Evolutionary conservation across 106 monocot species (phyloP).

Genomic region (Ottelia alismoides): DNA sequence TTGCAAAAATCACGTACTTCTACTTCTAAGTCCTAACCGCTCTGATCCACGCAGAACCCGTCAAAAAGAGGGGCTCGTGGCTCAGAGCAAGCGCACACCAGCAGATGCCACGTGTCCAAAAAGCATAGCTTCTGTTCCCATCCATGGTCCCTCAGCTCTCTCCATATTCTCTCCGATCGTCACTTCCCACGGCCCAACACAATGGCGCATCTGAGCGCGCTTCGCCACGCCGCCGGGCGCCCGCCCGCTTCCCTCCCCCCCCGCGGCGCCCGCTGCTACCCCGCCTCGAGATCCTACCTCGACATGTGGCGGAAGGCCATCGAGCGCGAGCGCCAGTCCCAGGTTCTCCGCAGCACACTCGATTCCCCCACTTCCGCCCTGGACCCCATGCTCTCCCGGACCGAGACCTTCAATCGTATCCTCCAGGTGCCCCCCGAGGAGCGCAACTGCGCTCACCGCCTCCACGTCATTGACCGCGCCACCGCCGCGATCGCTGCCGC

Average conservation of each 20-base stretch:
- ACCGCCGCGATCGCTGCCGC: slow-evolving; percentile 1
- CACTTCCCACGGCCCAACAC: too few species aligned
- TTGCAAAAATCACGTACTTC: too few species aligned
- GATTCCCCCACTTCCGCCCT: not conserved
- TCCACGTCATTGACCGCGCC: not conserved
- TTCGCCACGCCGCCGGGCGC: not conserved
- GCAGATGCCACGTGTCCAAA: too few species aligned
- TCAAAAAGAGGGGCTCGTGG: too few species aligned
- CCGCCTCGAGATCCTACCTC: not conserved
- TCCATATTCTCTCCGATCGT: too few species aligned
- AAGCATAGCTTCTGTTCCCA: too few species aligned
- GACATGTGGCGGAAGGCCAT: slow-evolving; percentile 1
- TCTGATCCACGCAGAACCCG: too few species aligned
- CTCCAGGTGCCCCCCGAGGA: not conserved
- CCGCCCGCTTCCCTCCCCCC: not conserved
- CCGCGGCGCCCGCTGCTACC: too few species aligned
- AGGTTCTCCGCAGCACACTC: not conserved
- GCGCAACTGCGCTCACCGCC: not conserved
- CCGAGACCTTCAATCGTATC: not conserved
- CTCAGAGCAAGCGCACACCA: too few species aligned
- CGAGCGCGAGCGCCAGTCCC: not conserved
- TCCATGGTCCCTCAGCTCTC: too few species aligned
- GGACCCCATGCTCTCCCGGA: not conserved
- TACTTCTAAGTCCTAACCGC: too few species aligned
- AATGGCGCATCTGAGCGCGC: not conserved